phyloP scores from a whole-genome alignment of 148 eudicot species.

The Vaccinium myrtillus region DNA sequence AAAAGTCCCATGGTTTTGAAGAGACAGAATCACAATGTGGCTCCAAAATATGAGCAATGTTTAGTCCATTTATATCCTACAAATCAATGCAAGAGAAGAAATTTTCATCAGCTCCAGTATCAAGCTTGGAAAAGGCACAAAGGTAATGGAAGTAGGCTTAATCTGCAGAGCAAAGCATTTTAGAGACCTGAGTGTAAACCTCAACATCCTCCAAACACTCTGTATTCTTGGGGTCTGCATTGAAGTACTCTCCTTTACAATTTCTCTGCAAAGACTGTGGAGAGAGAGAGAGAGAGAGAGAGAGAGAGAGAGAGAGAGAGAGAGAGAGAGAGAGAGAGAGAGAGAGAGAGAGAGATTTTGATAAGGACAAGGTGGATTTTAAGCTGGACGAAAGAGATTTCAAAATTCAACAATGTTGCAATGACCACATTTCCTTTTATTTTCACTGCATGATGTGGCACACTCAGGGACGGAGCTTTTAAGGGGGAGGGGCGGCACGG shows the following conservation, averaged over 20 bases:
- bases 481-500: too few species aligned
- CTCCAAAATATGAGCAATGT: constrained; percentile 14
- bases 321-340: too few species aligned
- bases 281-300: not conserved
- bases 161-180: not conserved
- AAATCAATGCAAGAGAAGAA: not conserved
- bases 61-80: constrained; percentile 22
- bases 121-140: not conserved
- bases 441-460: not conserved
- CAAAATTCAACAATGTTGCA: too few species aligned
- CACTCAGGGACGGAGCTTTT: too few species aligned
- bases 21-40: constrained; percentile 18
- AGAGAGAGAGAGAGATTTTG: not conserved
- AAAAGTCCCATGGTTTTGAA: not conserved
- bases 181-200: constrained; percentile 20
- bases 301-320: too few species aligned
- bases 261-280: too few species aligned
- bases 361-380: too few species aligned
- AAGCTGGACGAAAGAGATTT: not conserved
- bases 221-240: constrained; percentile 9
- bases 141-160: not conserved
- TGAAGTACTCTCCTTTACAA: constrained; percentile 5
- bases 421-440: not conserved
- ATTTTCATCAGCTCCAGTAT: not conserved
- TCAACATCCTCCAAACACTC: constrained; percentile 16